phyloP scores from a whole-genome alignment of 768 basidiomycete species.

The Podaxis sp. region DNA sequence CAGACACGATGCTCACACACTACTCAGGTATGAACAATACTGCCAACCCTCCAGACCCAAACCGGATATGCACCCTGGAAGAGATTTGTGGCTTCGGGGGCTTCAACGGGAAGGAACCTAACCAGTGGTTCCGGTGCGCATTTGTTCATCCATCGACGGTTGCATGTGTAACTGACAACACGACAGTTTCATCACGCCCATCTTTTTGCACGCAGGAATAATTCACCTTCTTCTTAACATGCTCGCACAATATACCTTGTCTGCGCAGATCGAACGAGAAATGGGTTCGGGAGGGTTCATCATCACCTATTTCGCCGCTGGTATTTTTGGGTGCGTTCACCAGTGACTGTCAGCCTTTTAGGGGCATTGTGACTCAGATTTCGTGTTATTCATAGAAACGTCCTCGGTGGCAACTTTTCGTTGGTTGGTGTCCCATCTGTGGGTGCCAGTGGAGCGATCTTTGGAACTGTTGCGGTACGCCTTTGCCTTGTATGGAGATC shows the following conservation, averaged over 20 bases:
- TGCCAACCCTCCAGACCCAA: constrained; percentile 66
- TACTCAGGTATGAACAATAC: constrained; percentile 74
- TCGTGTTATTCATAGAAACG: constrained; percentile 44
- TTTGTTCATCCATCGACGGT: neutral
- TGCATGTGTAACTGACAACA: neutral
- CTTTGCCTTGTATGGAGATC: neutral
- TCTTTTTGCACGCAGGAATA: constrained; percentile 94
- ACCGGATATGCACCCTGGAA: constrained; percentile 66
- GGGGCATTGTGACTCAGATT: neutral
- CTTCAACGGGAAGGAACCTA: constrained; percentile 31
- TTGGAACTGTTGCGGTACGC: constrained; percentile 76
- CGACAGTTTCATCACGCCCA: constrained; percentile 75
- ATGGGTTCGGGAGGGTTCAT: constrained; percentile 88
- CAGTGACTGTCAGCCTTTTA: neutral
- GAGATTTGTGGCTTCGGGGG: constrained; percentile 90
- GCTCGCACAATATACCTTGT: constrained; percentile 78
- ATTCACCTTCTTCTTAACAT: constrained; percentile 91
- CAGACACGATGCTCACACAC: neutral
- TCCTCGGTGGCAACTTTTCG: constrained; percentile 91
- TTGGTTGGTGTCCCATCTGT: constrained; percentile 84
- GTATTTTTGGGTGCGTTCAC: constrained; percentile 76
- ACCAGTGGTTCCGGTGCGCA: constrained; percentile 44
- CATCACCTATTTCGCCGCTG: constrained; percentile 83
- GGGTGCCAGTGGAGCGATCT: constrained; percentile 92
- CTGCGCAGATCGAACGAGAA: constrained; percentile 82